Conservation (phyloP, 2,329 filamentous ascomycete genomes). For the Tolypocladium ovalisporum region DNA sequence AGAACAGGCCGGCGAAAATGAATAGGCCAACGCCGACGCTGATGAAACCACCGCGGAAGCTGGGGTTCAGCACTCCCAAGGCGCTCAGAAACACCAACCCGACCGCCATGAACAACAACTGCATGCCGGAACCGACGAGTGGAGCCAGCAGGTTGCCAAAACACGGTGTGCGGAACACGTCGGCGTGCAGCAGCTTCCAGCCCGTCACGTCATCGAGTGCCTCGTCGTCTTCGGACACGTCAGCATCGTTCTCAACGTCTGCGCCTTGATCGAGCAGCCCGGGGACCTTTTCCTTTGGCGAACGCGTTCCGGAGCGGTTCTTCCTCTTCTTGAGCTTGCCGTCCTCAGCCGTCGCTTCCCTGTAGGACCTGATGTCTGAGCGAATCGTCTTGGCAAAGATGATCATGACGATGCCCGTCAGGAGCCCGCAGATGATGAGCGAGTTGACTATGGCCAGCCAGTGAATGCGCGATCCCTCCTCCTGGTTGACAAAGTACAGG, state of each 20-base stretch:
- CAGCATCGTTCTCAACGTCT: slow-evolving; percentile 39
- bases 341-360: slow-evolving; percentile 54
- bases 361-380: slow-evolving; percentile 66
- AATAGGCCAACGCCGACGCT: slow-evolving; percentile 77
- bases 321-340: slow-evolving; percentile 49
- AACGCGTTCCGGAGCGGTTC: slow-evolving; percentile 20
- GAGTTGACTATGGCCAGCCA: slow-evolving; percentile 87
- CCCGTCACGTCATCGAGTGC: slow-evolving; percentile 69
- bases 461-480: slow-evolving; percentile 70
- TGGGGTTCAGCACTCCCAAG: slow-evolving; percentile 71
- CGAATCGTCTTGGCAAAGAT: slow-evolving; percentile 71
- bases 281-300: slow-evolving; percentile 36
- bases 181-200: slow-evolving; percentile 83
- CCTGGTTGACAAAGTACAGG: slow-evolving; percentile 79
- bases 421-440: slow-evolving; percentile 66
- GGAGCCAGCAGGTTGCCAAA: slow-evolving; percentile 67
- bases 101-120: slow-evolving; percentile 71
- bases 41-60: slow-evolving; percentile 81
- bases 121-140: slow-evolving; percentile 74
- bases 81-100: slow-evolving; percentile 64
- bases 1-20: slow-evolving; percentile 72
- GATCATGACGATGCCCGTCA: slow-evolving; percentile 70
- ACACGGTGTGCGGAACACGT: slow-evolving; percentile 68
- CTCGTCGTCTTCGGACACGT: slow-evolving; percentile 42
- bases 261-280: slow-evolving; percentile 51